Evolutionary conservation across 805 yeast genomes (phyloP).

Genomic region (Ogataea pignaliae): DNA sequence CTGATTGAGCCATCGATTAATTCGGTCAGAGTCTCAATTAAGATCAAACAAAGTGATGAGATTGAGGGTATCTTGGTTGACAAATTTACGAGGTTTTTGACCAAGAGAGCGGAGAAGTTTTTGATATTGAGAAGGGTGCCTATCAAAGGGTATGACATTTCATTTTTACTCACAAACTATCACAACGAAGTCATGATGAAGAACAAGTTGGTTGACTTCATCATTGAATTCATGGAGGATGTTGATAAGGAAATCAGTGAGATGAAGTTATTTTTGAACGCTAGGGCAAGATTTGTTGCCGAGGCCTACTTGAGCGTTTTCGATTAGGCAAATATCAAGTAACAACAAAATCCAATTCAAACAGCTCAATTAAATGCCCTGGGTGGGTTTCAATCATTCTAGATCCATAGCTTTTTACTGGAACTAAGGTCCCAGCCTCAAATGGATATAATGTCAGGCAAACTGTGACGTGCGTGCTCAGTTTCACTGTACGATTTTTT

Average conservation of each 20-base stretch:
- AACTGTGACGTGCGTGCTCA: no score
- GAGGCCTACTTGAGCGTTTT: slow-evolving; percentile 92
- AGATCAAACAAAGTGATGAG: slow-evolving; percentile 96
- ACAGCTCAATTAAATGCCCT: no score
- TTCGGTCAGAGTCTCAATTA: slow-evolving; percentile 84
- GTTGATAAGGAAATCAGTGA: slow-evolving; percentile 98
- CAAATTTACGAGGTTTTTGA: slow-evolving; percentile 88
- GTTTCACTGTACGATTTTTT: no score
- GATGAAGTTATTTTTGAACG: slow-evolving; percentile 93
- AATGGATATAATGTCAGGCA: no score
- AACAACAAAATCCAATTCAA: no score
- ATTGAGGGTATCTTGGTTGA: slow-evolving; percentile 92
- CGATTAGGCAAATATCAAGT: slow-evolving; percentile 39
- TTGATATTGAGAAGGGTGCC: slow-evolving; percentile 89
- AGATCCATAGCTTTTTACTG: no score
- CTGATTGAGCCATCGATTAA: slow-evolving; percentile 92
- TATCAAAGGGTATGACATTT: slow-evolving; percentile 85
- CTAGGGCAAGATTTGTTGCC: slow-evolving; percentile 96
- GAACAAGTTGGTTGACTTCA: slow-evolving; percentile 91
- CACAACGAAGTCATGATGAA: slow-evolving; percentile 96
- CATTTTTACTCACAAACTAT: slow-evolving; percentile 87
- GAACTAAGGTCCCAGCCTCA: no score
- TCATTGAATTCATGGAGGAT: slow-evolving; percentile 98
- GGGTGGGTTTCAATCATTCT: no score
- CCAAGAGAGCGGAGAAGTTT: slow-evolving; percentile 94